Evolutionary conservation across 2,329 filamentous ascomycete species (phyloP), one percentile per base, ranked within the genome.

Genomic region (Colletotrichum tropicicola): DNA sequence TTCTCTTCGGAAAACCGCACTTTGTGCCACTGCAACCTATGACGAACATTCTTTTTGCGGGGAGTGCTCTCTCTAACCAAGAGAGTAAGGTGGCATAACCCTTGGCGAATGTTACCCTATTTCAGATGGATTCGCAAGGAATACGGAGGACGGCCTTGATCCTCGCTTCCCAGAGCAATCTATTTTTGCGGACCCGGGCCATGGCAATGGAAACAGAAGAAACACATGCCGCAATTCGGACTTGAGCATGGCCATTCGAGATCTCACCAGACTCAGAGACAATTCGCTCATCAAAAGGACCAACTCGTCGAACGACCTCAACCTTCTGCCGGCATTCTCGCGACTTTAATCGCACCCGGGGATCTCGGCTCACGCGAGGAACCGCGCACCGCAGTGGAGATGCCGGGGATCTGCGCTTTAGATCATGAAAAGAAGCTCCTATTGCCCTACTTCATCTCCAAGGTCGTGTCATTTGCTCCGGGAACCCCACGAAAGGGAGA

Each of bases 381-480:
- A 15, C 17, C 9, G 17, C 43, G 17, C n/a, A 6, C 23, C 7
- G 8, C 19, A 23, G 59, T 61, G 59, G 59, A 48, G 32, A 25
- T 4, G 19, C 52, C 59, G 59, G 52, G 57, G 43, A 57, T 57
- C 35, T 30, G 52, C 59, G 35, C 51, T 37, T 21, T 30, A 23
- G 51, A 56, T 61, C 43, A 57, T 35, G 43, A 28, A 57, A 43
- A 27, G 52, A 61, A 61, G 25, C 59, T 61, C 59, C 43, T 57
- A 61, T 61, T 49, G 59, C 51, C 52, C 21, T 62, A 43, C 59
- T 57, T 57, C 52, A 49, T 57, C 52, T 57, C 59, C 59, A 35
- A 15, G n/a, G 5, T 48, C 52, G 43, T 57, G 32, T 49, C 43
- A 43, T 25, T 27, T 43, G 13, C 13, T 21, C 27, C 43, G 13